These are phyloP conservation scores for Mucuna pruriens DNA, from an alignment of 306 rosid species.

Conservation along the genomic window DNA sequence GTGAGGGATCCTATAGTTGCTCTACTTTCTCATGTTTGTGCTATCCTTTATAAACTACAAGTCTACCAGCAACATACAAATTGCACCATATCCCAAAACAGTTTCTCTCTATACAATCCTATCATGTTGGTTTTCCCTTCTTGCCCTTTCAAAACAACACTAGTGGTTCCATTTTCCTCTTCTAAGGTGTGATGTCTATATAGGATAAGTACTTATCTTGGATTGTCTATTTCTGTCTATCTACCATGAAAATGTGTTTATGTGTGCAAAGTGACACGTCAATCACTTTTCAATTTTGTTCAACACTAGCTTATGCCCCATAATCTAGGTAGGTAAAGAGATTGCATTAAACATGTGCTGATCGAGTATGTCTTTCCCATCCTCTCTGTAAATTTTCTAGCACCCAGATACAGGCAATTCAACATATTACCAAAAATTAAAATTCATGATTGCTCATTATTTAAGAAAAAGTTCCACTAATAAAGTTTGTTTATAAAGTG, in stretches of 20 bases:
- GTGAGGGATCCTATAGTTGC: no score
- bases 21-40: no score
- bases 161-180: background rate
- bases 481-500: background rate
- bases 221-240: background rate
- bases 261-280: background rate
- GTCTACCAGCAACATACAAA: no score
- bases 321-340: background rate
- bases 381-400: background rate
- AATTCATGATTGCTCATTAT: background rate
- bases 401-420: background rate
- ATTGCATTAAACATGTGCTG: conserved; percentile 23
- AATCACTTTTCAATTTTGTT: conserved; percentile 21
- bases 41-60: no score
- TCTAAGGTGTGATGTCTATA: conserved; percentile 31
- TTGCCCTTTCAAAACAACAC: background rate
- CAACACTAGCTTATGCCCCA: background rate
- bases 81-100: no score
- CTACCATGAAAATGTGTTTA: conserved; percentile 10
- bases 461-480: background rate
- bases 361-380: background rate
- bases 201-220: conserved; percentile 6
- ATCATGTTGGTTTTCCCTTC: background rate
- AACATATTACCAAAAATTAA: background rate
- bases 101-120: background rate